phyloP scores from a whole-genome alignment of 2,329 filamentous ascomycete genomes.

The Didymella sp. region DNA sequence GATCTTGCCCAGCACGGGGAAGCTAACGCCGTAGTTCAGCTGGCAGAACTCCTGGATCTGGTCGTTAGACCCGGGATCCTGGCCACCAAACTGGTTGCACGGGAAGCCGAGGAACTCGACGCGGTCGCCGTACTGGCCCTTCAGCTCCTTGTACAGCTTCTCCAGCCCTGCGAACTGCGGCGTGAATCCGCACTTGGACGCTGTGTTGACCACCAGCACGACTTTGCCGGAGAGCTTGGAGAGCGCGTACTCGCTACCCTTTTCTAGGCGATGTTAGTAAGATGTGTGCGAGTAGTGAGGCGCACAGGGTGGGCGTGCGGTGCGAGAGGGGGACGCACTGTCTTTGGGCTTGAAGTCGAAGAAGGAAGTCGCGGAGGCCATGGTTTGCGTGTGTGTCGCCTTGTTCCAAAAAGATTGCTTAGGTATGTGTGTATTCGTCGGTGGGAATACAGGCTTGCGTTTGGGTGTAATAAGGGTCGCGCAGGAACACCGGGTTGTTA shows the following conservation, averaged over 20 bases:
- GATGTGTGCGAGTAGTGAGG: not conserved
- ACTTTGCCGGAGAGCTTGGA: conserved; percentile 85
- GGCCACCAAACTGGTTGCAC: conserved; percentile 94
- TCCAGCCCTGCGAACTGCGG: conserved; percentile 93
- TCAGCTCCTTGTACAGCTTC: conserved; percentile 81
- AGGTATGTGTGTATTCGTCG: not conserved
- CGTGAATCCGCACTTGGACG: conserved; percentile 98
- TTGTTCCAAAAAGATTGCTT: conserved; percentile 4
- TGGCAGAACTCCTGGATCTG: conserved; percentile 78
- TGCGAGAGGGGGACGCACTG: conserved; percentile 62
- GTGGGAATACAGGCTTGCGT: not conserved
- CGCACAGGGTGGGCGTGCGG: not conserved
- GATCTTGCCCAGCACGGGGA: conserved; percentile 89
- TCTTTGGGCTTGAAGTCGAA: conserved; percentile 86
- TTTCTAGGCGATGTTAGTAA: conserved; percentile 61
- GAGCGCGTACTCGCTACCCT: conserved; percentile 74
- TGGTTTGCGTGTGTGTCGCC: conserved; percentile 49
- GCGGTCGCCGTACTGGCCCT: conserved; percentile 72
- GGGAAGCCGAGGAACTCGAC: conserved; percentile 94
- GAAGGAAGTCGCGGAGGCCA: conserved; percentile 74
- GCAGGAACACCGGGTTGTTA: conserved; percentile 11
- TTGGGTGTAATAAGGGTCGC: not conserved
- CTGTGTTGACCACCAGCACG: conserved; percentile 94
- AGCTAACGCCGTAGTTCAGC: conserved; percentile 91
- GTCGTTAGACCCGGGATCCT: conserved; percentile 79